Base-by-base conservation (phyloP, 352 stramenopile species). In the Phytophthora aleatoria region DNA sequence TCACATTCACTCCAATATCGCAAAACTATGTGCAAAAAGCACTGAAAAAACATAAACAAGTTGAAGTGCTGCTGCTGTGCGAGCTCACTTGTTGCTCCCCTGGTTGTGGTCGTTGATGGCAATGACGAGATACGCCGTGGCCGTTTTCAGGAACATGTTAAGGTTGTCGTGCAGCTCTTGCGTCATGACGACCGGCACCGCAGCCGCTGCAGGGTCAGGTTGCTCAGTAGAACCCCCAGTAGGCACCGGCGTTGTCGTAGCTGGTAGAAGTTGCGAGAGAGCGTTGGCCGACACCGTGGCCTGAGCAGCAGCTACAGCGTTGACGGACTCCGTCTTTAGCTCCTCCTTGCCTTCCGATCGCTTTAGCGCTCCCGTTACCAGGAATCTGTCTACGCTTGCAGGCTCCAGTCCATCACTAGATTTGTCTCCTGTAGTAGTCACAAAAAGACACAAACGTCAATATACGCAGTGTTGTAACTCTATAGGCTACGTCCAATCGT, bases 71-170 rank as follows among this genome's bases (percentile, higher is more conserved):
- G n/a, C 15, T 20, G 36, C 27, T 47, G n/a, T 28, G 24, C 30
- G n/a, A 24, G 13, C 2, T 50, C 57, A 73, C 11, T 56, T 24
- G 2, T 48, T 41, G 51, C 13, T 48, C 20, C 36, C 36, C 47
- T 67, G 30, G 45, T 67, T 76, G 53, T 60, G 69, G 33, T 76
- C 61, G 39, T 61, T 59, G 28, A 76, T 70, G 10, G 62, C 50
- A 58, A 76, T 76, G 54, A 66, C 50, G 20, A 76, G 57, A 54
- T 76, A 76, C 44, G 64, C 55, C 33, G 69, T 76, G 8, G 69
- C 58, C 4, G 69, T 76, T 50, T 76, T 76, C 64, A 76, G 47
- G 51, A 76, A 76, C 50, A 60, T 62, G 47, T 73, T 73, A 26
- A 76, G 16, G 58, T 73, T 76, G 39, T 73, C 58, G 31, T 56